phyloP scores from a whole-genome alignment of 164 flowering plant species.

The Taxillus chinensis region DNA sequence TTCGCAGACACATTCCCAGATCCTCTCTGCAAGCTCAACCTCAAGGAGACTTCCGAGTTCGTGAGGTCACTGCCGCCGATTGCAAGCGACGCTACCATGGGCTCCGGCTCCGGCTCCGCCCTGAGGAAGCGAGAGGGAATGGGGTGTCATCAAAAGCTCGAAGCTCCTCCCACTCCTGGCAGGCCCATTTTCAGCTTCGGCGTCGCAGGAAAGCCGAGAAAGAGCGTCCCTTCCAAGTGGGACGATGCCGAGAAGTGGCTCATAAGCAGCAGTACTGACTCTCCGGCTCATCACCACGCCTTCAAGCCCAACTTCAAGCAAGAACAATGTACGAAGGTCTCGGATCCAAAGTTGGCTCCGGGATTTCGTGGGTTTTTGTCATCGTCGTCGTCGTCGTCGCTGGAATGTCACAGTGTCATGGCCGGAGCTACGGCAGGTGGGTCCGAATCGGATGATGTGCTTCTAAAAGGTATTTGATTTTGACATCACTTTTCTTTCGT shows the following conservation, averaged over 20 bases:
- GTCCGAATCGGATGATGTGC: constrained; percentile 26
- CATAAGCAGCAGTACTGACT: constrained; percentile 48
- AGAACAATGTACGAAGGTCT: constrained; percentile 18
- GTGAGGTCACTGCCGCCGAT: constrained; percentile 71
- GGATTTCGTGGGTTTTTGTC: constrained; percentile 24
- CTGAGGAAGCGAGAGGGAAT: constrained; percentile 46
- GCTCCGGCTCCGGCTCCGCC: constrained; percentile 21
- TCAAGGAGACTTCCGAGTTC: constrained; percentile 81
- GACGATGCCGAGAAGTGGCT: constrained; percentile 98
- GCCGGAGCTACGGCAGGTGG: neutral
- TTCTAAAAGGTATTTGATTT: constrained; percentile 49
- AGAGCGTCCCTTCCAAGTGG: constrained; percentile 85
- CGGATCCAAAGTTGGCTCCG: constrained; percentile 24
- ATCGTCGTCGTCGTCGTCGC: too few relatives aligned
- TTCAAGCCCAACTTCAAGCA: too few relatives aligned
- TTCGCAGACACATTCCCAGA: constrained; percentile 50
- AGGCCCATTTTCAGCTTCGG: constrained; percentile 79
- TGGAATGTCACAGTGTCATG: too few relatives aligned
- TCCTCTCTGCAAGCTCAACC: constrained; percentile 79
- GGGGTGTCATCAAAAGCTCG: constrained; percentile 33
- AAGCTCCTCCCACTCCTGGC: constrained; percentile 82
- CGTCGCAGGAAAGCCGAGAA: constrained; percentile 35
- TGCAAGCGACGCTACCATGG: constrained; percentile 14
- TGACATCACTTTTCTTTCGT: neutral
- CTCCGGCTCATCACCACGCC: constrained; percentile 43